Evolutionary conservation across 2,329 filamentous ascomycete genomes (phyloP).

Genomic region (Stagonosporopsis tanaceti): DNA sequence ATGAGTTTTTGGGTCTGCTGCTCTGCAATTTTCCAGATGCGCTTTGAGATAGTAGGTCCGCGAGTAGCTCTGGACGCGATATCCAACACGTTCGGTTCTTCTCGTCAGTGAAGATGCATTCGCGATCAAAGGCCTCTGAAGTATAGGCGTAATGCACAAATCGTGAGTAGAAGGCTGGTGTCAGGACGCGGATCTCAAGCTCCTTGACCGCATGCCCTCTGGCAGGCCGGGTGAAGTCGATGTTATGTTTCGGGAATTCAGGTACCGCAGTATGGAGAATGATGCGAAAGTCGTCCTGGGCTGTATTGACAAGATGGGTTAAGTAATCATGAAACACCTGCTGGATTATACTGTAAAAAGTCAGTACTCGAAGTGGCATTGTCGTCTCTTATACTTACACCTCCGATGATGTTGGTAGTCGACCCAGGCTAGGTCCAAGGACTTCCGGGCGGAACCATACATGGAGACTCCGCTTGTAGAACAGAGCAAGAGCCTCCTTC

Average conservation of each 20-base stretch:
- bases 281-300: conserved; percentile 57
- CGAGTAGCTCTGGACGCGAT: conserved; percentile 62
- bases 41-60: conserved; percentile 29
- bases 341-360: conserved; percentile 41
- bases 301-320: conserved; percentile 58
- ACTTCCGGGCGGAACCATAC: conserved; percentile 74
- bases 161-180: conserved; percentile 72
- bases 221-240: conserved; percentile 31
- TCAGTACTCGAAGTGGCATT: conserved; percentile 16
- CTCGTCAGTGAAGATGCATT: conserved; percentile 59
- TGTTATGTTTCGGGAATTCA: conserved; percentile 22
- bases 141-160: conserved; percentile 70
- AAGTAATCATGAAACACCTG: conserved; percentile 52
- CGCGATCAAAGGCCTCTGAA: conserved; percentile 68
- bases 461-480: conserved; percentile 64
- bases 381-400: conserved; percentile 27
- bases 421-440: conserved; percentile 62
- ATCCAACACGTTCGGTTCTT: conserved; percentile 67
- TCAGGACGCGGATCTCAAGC: conserved; percentile 66
- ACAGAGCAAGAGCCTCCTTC: conserved; percentile 66
- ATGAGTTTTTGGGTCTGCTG: conserved; percentile 4
- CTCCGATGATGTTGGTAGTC: conserved; percentile 63
- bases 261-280: conserved; percentile 63
- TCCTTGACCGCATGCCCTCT: conserved; percentile 39
- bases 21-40: conserved; percentile 41